Base-by-base conservation (phyloP, 202 grass and related monocot species). In the Panicum virgatum region DNA sequence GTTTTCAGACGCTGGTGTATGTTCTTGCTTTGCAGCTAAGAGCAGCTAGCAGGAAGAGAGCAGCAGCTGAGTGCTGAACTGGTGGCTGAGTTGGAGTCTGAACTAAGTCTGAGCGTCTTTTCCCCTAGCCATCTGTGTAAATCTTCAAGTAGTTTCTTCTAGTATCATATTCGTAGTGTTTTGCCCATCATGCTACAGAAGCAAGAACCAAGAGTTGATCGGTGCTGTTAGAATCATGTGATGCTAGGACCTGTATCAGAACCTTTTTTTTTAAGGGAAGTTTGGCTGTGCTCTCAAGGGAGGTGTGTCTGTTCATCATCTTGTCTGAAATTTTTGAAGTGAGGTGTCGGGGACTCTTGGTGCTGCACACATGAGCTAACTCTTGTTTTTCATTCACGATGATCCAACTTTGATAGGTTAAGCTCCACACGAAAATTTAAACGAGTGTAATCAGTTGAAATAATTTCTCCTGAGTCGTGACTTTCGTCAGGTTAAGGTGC, bases 1-100 rank as follows among this genome's bases (percentile, higher is more conserved):
- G 3, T 22, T 11, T 58, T 61, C 14, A 12, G 67, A 9, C 9
- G 14, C n/a, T 37, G 19, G 48, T 47, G 6, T 2, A 5, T 39
- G 3, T 15, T 27, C 43, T 47, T 82, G 19, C 42, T 79, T 56
- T 80, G 74, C 83, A 92, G 90, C 39, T 86, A 51, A 40, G 83
- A 75, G 75, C 78, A 3, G 44, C 61, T 37, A 79, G 62, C 56
- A 75, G 86, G 83, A 86, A 76, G 83, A 92, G 75, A 66, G 57
- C 69, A 46, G 86, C 75, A 25, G 16, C 40, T 0, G 62, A 72
- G 39, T 76, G 75, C 38, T 83, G 68, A 79, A 7, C 42, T 11
- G 56, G 18, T 29, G 39, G 5, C 1, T 13, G n/a, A n/a, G n/a
- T 1, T 69, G 27, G 9, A 23, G 63, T 61, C 52, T 16, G 22